A percentile compares a stretch with the other conserved stretches of the same genome.
Conservation (phyloP, 2,329 filamentous ascomycete genomes). For the Fusarium pseudoanthophilum region DNA sequence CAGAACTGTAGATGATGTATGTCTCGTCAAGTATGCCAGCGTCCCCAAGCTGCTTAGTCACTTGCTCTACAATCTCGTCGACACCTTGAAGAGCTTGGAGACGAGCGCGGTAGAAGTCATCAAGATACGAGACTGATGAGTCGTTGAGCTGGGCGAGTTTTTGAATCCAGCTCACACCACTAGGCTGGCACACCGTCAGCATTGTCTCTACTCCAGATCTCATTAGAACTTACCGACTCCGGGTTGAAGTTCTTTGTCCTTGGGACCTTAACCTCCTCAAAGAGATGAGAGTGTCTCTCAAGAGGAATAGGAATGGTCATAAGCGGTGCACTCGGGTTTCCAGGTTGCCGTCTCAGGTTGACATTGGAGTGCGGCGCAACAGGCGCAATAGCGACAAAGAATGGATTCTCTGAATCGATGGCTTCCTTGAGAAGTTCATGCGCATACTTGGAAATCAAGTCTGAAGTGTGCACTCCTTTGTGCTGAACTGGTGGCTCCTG, state of each 20-base stretch:
- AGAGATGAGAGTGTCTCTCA: conserved; percentile 70
- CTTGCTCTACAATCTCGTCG: conserved; percentile 63
- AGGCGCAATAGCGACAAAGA: conserved; percentile 74
- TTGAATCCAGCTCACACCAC: conserved; percentile 59
- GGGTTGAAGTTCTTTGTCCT: conserved; percentile 75
- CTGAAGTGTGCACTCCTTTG: conserved; percentile 55
- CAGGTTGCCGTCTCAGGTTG: conserved; percentile 5
- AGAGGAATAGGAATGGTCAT: conserved; percentile 63
- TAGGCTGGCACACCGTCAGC: conserved; percentile 31
- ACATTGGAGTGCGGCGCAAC: conserved; percentile 73
- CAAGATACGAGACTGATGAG: conserved; percentile 57
- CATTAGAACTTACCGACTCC: conserved; percentile 54
- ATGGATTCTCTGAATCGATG: conserved; percentile 64
- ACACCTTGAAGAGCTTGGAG: conserved; percentile 64
- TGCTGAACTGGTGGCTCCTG: conserved; percentile 47
- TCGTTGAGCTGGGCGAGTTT: conserved; percentile 54
- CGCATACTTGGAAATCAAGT: conserved; percentile 69
- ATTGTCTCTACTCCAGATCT: neutral
- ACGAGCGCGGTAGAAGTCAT: conserved; percentile 63
- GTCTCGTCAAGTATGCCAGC: conserved; percentile 71
- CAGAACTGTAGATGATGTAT: conserved; percentile 68
- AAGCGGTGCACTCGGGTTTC: neutral
- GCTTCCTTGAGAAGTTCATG: conserved; percentile 71
- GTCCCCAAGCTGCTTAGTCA: conserved; percentile 57
- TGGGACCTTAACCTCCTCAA: conserved; percentile 68